Conservation (phyloP, 306 rosid species). For the Sphenostylis stenocarpa region DNA sequence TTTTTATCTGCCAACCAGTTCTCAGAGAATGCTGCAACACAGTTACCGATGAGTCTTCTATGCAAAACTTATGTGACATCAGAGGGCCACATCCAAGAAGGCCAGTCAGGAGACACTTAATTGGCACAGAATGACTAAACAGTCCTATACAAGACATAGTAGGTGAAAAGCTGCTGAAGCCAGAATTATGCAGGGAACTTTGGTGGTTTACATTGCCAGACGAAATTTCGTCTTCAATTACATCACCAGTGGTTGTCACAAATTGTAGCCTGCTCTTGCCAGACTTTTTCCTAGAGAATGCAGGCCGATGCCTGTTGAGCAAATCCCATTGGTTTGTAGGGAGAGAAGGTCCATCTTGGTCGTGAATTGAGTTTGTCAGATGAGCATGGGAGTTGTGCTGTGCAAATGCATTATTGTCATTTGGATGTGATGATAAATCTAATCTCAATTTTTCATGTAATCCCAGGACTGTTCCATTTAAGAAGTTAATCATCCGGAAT, state of each 20-base stretch:
- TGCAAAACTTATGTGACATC: slow-evolving; percentile 82
- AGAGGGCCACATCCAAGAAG: slow-evolving; percentile 87
- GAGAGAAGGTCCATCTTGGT: slow-evolving; percentile 67
- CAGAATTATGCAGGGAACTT: slow-evolving; percentile 55
- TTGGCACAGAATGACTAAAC: slow-evolving; percentile 87
- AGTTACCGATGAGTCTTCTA: slow-evolving; percentile 93
- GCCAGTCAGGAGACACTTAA: slow-evolving; percentile 89
- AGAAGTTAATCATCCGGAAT: slow-evolving; percentile 77
- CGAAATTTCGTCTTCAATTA: slow-evolving; percentile 69
- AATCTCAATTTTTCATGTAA: slow-evolving; percentile 76
- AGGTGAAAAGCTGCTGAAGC: slow-evolving; percentile 55
- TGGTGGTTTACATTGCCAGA: slow-evolving; percentile 62
- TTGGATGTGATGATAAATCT: slow-evolving; percentile 56
- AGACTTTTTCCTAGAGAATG: slow-evolving; percentile 71
- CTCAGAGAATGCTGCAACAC: slow-evolving; percentile 91
- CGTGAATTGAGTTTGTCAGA: slow-evolving; percentile 61
- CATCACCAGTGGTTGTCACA: slow-evolving; percentile 81
- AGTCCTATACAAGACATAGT: slow-evolving; percentile 67
- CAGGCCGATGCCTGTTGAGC: slow-evolving; percentile 69
- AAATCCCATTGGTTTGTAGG: slow-evolving; percentile 66
- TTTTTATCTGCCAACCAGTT: slow-evolving; percentile 96
- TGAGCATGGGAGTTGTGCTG: slow-evolving; percentile 62
- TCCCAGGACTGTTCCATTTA: slow-evolving; percentile 69
- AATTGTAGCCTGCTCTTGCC: slow-evolving; percentile 93
- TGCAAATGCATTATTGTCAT: slow-evolving; percentile 57